These are phyloP conservation scores for Ramularia collo-cygni DNA, from an alignment of 2,329 filamentous ascomycete species.

Conservation along the genomic window DNA sequence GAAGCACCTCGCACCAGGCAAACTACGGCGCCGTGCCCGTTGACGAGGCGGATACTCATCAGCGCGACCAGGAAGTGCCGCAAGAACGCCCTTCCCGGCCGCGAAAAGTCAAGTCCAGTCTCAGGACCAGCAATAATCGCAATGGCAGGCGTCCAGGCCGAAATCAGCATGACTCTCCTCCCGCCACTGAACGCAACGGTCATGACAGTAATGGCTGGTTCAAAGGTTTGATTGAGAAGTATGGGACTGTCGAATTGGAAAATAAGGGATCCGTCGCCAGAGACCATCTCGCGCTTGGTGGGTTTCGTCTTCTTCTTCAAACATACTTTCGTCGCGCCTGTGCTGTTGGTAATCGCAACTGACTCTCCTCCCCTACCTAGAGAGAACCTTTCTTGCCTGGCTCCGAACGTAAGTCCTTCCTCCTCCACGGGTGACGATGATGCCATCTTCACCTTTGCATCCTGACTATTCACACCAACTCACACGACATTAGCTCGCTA, in stretches of 20 bases:
- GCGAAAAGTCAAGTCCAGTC: constrained; percentile 16
- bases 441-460: no score
- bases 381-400: constrained; percentile 81
- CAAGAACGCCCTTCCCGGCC: constrained; percentile 6
- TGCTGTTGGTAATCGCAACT: constrained; percentile 7
- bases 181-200: constrained; percentile 10
- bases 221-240: constrained; percentile 50
- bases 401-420: constrained; percentile 51
- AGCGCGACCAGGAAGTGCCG: constrained; percentile 5
- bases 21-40: constrained; percentile 23
- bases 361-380: constrained; percentile 39
- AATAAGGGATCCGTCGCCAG: constrained; percentile 79
- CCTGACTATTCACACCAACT: no score
- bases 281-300: constrained; percentile 75
- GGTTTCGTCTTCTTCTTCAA: constrained; percentile 10
- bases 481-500: constrained; percentile 45
- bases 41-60: constrained; percentile 14
- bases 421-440: no score
- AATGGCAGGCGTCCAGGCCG: constrained; percentile 5
- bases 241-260: constrained; percentile 66
- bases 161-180: constrained; percentile 3
- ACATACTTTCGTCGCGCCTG: no score
- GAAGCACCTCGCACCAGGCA: constrained; percentile 3
- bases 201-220: constrained; percentile 43
- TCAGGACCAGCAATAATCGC: constrained; percentile 2